These are phyloP conservation scores for Vigna angularis DNA, from an alignment of 306 rosid species.

Conservation along the genomic window DNA sequence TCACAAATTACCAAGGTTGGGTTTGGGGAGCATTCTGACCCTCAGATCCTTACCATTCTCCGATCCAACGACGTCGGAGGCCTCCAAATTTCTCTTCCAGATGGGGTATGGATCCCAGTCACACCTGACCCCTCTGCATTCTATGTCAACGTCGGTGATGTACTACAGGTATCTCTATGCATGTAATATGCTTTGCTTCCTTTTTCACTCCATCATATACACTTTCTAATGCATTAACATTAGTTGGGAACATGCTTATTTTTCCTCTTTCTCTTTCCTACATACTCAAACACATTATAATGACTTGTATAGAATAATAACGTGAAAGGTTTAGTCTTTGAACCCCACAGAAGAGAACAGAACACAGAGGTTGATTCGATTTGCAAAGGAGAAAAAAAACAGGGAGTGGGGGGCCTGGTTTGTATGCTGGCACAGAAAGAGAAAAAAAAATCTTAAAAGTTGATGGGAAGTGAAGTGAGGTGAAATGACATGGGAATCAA, in stretches of 20 bases:
- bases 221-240: too few relatives aligned
- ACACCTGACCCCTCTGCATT: constrained; percentile 74
- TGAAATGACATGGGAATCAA: constrained; percentile 43
- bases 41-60: constrained; percentile 80
- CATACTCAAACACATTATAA: too few relatives aligned
- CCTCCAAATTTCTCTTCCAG: constrained; percentile 69
- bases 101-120: constrained; percentile 78
- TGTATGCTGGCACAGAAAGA: not conserved
- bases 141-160: constrained; percentile 84
- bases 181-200: too few relatives aligned
- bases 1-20: constrained; percentile 52
- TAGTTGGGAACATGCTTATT: too few relatives aligned
- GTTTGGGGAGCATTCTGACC: constrained; percentile 90
- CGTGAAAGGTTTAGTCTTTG: not conserved
- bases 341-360: constrained; percentile 25
- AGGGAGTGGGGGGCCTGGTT: not conserved
- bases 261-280: constrained; percentile 10
- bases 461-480: constrained; percentile 43
- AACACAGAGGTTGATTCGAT: constrained; percentile 15
- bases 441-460: not conserved
- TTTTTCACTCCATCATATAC: too few relatives aligned
- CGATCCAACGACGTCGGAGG: constrained; percentile 85
- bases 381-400: not conserved
- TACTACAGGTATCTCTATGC: constrained; percentile 54
- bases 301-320: not conserved